phyloP scores from a whole-genome alignment of 805 yeast species.

The Scheffersomyces coipomensis region DNA sequence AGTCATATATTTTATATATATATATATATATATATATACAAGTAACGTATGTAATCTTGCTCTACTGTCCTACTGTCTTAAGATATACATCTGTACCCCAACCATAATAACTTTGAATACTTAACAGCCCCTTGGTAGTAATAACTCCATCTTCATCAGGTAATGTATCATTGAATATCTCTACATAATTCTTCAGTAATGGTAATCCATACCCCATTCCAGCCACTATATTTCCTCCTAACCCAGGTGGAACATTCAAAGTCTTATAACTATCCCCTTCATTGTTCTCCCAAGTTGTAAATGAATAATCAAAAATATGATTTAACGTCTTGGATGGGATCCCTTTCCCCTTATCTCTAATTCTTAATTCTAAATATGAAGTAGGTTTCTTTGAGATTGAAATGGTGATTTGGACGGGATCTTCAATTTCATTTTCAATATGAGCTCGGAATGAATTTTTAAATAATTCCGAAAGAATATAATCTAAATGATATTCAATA shows the following conservation, averaged over 20 bases:
- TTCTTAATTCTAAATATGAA: conserved; percentile 62
- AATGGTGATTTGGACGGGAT: conserved; percentile 39
- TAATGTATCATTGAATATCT: conserved; percentile 37
- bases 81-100: conserved; percentile 48
- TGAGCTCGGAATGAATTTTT: conserved; percentile 89
- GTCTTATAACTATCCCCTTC: conserved; percentile 62
- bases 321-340: conserved; percentile 64
- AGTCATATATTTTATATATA: too few species aligned
- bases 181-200: conserved; percentile 53
- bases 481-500: conserved; percentile 84
- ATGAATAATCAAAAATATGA: conserved; percentile 82
- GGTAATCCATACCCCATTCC: conserved; percentile 98
- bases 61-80: conserved; percentile 31
- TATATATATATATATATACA: too few species aligned
- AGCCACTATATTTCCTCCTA: conserved; percentile 70
- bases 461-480: conserved; percentile 79
- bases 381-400: conserved; percentile 29
- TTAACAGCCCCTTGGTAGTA: conserved; percentile 36
- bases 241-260: conserved; percentile 68
- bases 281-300: conserved; percentile 66
- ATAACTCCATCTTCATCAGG: conserved; percentile 8
- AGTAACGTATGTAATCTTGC: background rate
- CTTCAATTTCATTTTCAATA: conserved; percentile 57
- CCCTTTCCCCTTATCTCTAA: conserved; percentile 90
- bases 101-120: conserved; percentile 40